Evolutionary conservation across 441 rosid species (phyloP), one percentile per base, ranked within the genome.

Genomic region (Populus hybrid): DNA sequence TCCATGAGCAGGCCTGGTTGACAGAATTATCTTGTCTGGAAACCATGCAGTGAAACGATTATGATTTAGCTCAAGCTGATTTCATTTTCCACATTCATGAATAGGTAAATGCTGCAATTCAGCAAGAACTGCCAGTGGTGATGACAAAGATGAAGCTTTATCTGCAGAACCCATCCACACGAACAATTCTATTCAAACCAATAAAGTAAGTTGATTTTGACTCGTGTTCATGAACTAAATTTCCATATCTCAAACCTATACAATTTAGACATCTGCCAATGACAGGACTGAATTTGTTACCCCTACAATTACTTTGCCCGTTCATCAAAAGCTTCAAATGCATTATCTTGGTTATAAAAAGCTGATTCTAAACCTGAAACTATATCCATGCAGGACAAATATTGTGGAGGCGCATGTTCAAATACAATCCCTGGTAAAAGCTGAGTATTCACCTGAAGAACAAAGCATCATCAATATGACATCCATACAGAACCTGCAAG

Each of bases 391-490:
- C 91, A 96, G 99, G 94, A 94, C 97, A 75, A 94, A 96, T 82
- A 94, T 94, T 46, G 89, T 94, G 74, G 99, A 96, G 88, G 99
- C 99, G 70, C 98, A 96, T 87, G 69, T 87, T 30, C 98, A 96
- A 83, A 87, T 96, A 32, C 90, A 86, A 73, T 80, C 92, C 20
- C 88, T 96, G 77, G 78, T 96, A 24, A 90, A 83, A 83, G 83
- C 86, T 0, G 99, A 96, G 85, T 96, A 96, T 83, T 85, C 94
- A 10, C 76, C 86, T 1, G 93, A 93, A 86, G 98, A 96, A 67
- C 90, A 88, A 83, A 83, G 81, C 85, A 81, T 79, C 73, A 90
- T 94, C 40, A 86, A 86, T 77, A 88, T 93, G 97, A 86, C 87
- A 11, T 75, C 93, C 65, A 83, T 90, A 32, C 84, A 81, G 5